These are phyloP conservation scores for Citrus mangshanensis DNA, from an alignment of 345 rosid genomes.

Conservation along the genomic window DNA sequence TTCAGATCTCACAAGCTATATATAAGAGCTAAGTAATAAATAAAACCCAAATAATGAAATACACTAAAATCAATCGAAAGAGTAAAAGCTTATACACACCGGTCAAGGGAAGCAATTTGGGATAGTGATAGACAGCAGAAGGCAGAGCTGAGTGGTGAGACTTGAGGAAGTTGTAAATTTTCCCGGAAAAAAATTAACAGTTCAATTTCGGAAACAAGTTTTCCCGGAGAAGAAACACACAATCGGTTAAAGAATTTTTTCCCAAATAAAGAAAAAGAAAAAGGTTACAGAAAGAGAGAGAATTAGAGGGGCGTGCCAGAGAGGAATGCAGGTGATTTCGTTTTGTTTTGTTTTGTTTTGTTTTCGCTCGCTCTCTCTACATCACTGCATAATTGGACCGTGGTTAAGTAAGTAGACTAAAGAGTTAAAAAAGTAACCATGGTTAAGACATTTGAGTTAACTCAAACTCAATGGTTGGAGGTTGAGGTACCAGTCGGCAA, in stretches of 20 bases:
- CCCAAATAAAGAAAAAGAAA: slow-evolving; percentile 2
- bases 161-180: slow-evolving; percentile 7
- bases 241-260: slow-evolving; percentile 9
- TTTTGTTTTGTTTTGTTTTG: neutral
- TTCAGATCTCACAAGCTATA: slow-evolving; percentile 45
- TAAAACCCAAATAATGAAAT: slow-evolving; percentile 24
- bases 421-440: slow-evolving; percentile 34
- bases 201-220: neutral
- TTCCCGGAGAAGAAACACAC: slow-evolving; percentile 23
- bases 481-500: slow-evolving; percentile 34
- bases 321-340: neutral
- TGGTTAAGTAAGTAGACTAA: slow-evolving; percentile 18
- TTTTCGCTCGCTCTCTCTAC: neutral
- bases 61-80: slow-evolving; percentile 12
- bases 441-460: slow-evolving; percentile 22
- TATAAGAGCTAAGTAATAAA: slow-evolving; percentile 1
- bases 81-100: slow-evolving; percentile 34
- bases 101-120: slow-evolving; percentile 18
- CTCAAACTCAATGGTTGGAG: slow-evolving; percentile 16
- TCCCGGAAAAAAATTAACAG: slow-evolving; percentile 18
- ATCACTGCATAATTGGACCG: slow-evolving; percentile 32
- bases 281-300: neutral
- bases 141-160: slow-evolving; percentile 16
- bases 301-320: neutral
- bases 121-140: slow-evolving; percentile 14